Base-by-base conservation (phyloP, 2,329 filamentous ascomycete genomes). In the Ramichloridium luteum region DNA sequence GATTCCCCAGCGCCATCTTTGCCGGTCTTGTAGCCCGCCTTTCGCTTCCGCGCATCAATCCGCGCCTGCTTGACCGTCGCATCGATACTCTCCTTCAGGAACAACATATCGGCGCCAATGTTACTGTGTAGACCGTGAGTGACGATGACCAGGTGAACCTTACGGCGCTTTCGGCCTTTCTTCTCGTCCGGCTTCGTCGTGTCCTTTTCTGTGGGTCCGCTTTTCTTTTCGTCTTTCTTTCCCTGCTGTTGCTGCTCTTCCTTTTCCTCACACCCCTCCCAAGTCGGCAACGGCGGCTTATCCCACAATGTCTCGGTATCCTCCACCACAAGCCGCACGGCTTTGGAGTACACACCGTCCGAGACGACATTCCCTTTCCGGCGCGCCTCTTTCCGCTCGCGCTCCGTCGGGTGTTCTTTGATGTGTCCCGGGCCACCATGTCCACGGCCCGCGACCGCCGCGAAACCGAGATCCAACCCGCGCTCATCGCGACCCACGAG, bases 101-200 rank as follows among this genome's bases (percentile, higher is more conserved):
- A 98, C 13, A 98, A 65, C 90, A 98, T 93, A 54, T 98, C 90
- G 13, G 85, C 81, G 4, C 90, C 84, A 9, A 94, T 67, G 54
- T 98, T 98, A 58, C 88, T 93, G 56, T 98, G 90, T 41, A 98
- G 58, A 0, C 90, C 90, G 60, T 98, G 90, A 0, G 90, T 96
- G 30, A 98, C 60, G 18, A 98, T 68, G 14, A 98, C 90, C 25
- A 98, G 64, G 53, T 98, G 90, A 2, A 98, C 67, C 43, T 79
- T 88, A 58, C 83, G 84, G 44, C 70, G 69, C 53, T 76, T 80
- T 41, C 60, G 67, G 51, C 28, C 39, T 35, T 46, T 56, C 31
- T 44, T 41, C 12, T 32, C 34, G 8, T 23, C 8, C n/a, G 20
- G 8, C n/a, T 23, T 23, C 8, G 20, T n/a, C n/a, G 27, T 25